Evolutionary conservation across 164 flowering plant genomes (phyloP).

Genomic region (Piper longum): DNA sequence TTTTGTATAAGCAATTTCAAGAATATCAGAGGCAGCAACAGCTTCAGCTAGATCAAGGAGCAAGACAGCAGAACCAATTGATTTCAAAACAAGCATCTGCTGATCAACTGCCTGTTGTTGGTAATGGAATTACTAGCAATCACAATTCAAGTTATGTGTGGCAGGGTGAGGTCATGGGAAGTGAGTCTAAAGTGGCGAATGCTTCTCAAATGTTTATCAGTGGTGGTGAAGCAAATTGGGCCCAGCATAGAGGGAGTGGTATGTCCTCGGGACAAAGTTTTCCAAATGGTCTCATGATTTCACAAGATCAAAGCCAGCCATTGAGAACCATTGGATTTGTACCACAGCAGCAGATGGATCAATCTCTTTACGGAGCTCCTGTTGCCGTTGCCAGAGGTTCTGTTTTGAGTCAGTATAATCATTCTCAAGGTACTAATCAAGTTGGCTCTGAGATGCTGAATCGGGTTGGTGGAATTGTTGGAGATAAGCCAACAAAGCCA

Average conservation of each 20-base stretch:
- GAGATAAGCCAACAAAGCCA: constrained; percentile 30
- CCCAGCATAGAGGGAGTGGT: constrained; percentile 24
- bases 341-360: constrained; percentile 36
- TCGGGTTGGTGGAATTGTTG: constrained; percentile 21
- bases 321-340: constrained; percentile 27
- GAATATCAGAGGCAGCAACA: constrained; percentile 61
- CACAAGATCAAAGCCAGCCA: constrained; percentile 33
- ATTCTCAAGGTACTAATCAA: constrained; percentile 33
- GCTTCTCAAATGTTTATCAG: constrained; percentile 29
- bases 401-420: constrained; percentile 23
- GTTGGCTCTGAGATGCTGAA: constrained; percentile 20
- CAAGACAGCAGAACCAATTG: constrained; percentile 34
- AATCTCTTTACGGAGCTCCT: constrained; percentile 55
- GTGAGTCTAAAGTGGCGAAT: constrained; percentile 12
- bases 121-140: constrained; percentile 27
- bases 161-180: constrained; percentile 13
- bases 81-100: constrained; percentile 25
- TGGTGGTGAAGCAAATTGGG: constrained; percentile 24
- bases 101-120: constrained; percentile 27
- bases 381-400: constrained; percentile 26
- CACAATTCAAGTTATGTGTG: constrained; percentile 19
- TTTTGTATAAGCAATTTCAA: constrained; percentile 54
- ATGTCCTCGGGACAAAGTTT: constrained; percentile 32
- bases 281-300: constrained; percentile 21
- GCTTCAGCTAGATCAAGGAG: constrained; percentile 35